Conservation (phyloP, 768 basidiomycete genomes). For the Leccinum fibrillosum region DNA sequence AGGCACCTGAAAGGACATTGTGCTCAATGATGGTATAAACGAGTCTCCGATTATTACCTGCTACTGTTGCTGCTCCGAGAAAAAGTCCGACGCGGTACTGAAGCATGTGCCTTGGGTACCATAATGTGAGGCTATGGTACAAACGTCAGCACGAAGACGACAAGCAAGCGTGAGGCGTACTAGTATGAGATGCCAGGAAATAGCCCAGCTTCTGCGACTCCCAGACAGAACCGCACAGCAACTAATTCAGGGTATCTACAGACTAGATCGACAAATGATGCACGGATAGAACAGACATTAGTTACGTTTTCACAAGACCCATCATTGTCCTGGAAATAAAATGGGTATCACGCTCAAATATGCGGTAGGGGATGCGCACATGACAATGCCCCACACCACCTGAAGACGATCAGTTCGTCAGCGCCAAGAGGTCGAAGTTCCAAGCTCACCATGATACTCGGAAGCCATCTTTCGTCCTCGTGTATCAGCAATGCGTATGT, state of each 20-base stretch:
- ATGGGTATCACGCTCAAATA: not conserved
- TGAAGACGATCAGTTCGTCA: slow-evolving; percentile 19
- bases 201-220: slow-evolving; percentile 65
- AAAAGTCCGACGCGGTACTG: slow-evolving; percentile 62
- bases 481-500: not conserved
- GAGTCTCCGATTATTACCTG: slow-evolving; percentile 31
- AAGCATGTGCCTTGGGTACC: slow-evolving; percentile 64
- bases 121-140: slow-evolving; percentile 51
- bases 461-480: slow-evolving; percentile 50
- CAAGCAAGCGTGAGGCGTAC: slow-evolving; percentile 32
- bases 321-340: slow-evolving; percentile 48
- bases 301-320: slow-evolving; percentile 65
- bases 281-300: not conserved
- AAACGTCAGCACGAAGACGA: not conserved
- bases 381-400: slow-evolving; percentile 64
- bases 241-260: slow-evolving; percentile 60
- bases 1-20: slow-evolving; percentile 37
- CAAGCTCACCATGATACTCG: slow-evolving; percentile 54
- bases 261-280: not conserved
- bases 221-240: slow-evolving; percentile 55
- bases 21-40: not conserved
- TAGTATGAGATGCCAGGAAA: slow-evolving; percentile 77
- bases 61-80: slow-evolving; percentile 61
- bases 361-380: slow-evolving; percentile 34
- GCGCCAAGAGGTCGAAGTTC: not conserved